Evolutionary conservation across 768 basidiomycete genomes (phyloP), one percentile per base, ranked within the genome.

Genomic region (Tylopilus felleus): DNA sequence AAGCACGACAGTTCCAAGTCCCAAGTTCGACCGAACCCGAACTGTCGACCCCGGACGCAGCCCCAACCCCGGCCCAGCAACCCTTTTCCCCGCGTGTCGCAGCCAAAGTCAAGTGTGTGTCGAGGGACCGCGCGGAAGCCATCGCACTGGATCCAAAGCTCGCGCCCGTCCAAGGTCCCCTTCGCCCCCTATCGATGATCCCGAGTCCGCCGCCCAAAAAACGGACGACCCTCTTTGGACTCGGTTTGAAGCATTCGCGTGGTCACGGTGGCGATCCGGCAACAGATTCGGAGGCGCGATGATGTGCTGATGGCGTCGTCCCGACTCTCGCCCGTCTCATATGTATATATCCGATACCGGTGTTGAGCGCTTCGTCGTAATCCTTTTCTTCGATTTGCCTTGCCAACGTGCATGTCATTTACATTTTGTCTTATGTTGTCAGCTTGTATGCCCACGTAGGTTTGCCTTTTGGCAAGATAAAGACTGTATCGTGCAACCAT

Each of bases 141-240:
- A 69, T 69, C n/a, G 38, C 54, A 4, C 51, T 57, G n/a, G 65
- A 69, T 35, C 70, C 68, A 14, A 69, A 71, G 53, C 68, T 69
- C 31, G 65, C 68, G 3, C 68, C 68, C 27, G 68, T 71, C 16
- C 68, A 68, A 16, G 70, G 54, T 10, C 68, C 70, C 17, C 63
- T 69, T 17, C 67, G 67, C 4, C 70, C 70, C 14, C 33, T 71
- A 8, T 69, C 69, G 21, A 68, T 56, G 56, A 31, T 57, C 21
- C 50, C 55, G 0, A 55, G 58, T 49, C 65, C 57, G 25, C 28
- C 65, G 8, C 58, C 38, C 42, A 51, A 45, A 52, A 53, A 55
- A 46, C 58, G 60, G 51, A 28, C 44, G 48, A 55, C 57, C 14
- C 52, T 66, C 16, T 66, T 67, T 33, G 65, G 65, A 27, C 58